Base-by-base conservation (phyloP, 2,329 filamentous ascomycete species). In the Pestalotiopsis sp. region DNA sequence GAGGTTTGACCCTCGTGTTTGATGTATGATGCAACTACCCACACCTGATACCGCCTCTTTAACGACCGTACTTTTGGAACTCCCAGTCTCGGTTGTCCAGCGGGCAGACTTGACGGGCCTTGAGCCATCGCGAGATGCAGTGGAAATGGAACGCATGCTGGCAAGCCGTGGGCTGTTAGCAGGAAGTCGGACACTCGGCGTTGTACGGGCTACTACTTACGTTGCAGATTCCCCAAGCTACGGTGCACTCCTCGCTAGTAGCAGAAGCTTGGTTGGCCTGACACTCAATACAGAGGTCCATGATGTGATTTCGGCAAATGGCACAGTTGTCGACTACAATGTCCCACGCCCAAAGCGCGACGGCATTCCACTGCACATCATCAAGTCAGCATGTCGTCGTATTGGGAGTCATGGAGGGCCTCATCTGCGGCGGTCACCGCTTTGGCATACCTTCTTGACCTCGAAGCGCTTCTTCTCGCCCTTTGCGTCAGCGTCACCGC, bases 131-230 rank as follows among this genome's bases (percentile, higher is more conserved):
- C 13, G 96, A 98, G 79, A 99, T 99, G 86, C 96, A 99, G 85
- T 99, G 96, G 84, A 99, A 99, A 83, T 99, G 96, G 87, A 99
- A 99, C 38, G 96, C 96, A 79, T 99, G 96, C 96, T 99, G 77
- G 7, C 69, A 70, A 36, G 20, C 39, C 45, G 49, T 23, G 59
- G 70, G 20, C 45, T 56, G 74, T 86, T 76, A 86, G 84, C 71
- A 52, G 57, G 17, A 13, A n/a, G 4, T 20, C 23, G 23, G 27
- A 25, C 20, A 36, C 4, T n/a, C 17, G 13, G n/a, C 5, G 25
- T 13, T 4, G 61, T 27, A 27, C 23, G 27, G 23, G 41, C 57
- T n/a, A 36, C 31, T 6, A 86, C 93, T 83, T 84, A 98, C 96
- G 79, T 99, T 99, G 87, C 96, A 99, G 72, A 98, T 98, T 67